Evolutionary conservation across 2,329 filamentous ascomycete species (phyloP).

Genomic region (Penicillium sp.): DNA sequence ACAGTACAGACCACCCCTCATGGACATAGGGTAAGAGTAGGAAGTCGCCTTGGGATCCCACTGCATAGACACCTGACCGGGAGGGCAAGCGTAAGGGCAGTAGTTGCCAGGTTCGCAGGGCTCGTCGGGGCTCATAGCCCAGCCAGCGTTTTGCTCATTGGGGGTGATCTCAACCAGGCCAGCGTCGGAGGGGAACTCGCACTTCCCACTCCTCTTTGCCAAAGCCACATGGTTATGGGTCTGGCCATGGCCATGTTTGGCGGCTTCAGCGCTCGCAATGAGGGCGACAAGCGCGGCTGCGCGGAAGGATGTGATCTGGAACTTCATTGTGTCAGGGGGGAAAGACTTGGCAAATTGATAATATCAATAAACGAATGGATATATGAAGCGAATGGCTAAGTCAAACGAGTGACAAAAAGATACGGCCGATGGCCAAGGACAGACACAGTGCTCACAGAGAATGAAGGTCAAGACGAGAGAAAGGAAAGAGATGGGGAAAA

Average conservation of each 20-base stretch:
- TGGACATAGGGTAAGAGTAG: constrained; percentile 68
- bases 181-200: constrained; percentile 64
- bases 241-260: constrained; percentile 35
- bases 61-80: constrained; percentile 74
- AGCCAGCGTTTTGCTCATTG: constrained; percentile 64
- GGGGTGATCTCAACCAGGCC: constrained; percentile 69
- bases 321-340: constrained; percentile 32
- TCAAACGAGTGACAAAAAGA: constrained; percentile 23
- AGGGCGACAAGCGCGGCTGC: constrained; percentile 39
- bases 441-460: constrained; percentile 24
- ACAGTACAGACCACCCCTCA: constrained; percentile 74
- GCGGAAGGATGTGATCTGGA: constrained; percentile 32
- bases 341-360: not conserved
- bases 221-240: constrained; percentile 35
- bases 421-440: constrained; percentile 25
- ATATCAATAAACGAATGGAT: not conserved
- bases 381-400: constrained; percentile 19
- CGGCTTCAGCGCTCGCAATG: constrained; percentile 37
- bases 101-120: constrained; percentile 65
- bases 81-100: constrained; percentile 73
- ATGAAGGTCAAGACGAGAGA: constrained; percentile 21
- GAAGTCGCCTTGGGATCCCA: constrained; percentile 68
- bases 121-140: constrained; percentile 76
- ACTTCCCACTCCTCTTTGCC: constrained; percentile 57
- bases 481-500: constrained; percentile 11